A percentile compares a stretch with the other conserved stretches of the same genome.
phyloP scores from a whole-genome alignment of 129 eudicot species.

The sunflower (Helianthus annuus) region DNA sequence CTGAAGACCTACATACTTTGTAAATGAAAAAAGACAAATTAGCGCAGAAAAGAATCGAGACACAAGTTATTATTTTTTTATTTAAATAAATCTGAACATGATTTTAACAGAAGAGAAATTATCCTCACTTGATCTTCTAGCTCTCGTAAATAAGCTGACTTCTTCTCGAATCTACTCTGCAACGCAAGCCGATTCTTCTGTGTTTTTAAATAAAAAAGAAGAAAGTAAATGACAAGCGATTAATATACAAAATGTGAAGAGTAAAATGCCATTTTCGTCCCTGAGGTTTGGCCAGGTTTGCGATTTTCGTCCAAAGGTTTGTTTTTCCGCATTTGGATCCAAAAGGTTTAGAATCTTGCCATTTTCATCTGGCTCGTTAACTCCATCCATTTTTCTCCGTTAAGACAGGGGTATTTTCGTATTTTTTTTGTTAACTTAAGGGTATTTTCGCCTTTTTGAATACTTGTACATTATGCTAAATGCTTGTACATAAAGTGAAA shows the following conservation, averaged over 20 bases:
- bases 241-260: neutral
- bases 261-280: too few species aligned
- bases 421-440: too few species aligned
- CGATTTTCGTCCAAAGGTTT: too few species aligned
- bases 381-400: too few species aligned
- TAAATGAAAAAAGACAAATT: slow-evolving; percentile 4
- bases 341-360: too few species aligned
- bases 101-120: neutral
- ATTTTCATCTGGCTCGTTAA: too few species aligned
- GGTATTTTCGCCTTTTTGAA: too few species aligned
- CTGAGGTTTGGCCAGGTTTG: too few species aligned
- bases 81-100: slow-evolving; percentile 4
- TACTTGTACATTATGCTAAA: too few species aligned
- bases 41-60: slow-evolving; percentile 23
- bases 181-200: slow-evolving; percentile 57
- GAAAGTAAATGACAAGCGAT: neutral
- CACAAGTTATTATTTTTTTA: neutral
- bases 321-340: too few species aligned
- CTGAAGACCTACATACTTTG: slow-evolving; percentile 62
- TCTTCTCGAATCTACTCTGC: slow-evolving; percentile 50
- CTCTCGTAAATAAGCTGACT: slow-evolving; percentile 55
- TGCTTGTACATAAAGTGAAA: too few species aligned
- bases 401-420: too few species aligned
- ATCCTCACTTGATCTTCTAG: slow-evolving; percentile 67
- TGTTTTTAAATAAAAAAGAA: slow-evolving; percentile 10